phyloP scores from a whole-genome alignment of 1,284 basidiomycete genomes.

The Cutaneotrichosporon cavernicola region DNA sequence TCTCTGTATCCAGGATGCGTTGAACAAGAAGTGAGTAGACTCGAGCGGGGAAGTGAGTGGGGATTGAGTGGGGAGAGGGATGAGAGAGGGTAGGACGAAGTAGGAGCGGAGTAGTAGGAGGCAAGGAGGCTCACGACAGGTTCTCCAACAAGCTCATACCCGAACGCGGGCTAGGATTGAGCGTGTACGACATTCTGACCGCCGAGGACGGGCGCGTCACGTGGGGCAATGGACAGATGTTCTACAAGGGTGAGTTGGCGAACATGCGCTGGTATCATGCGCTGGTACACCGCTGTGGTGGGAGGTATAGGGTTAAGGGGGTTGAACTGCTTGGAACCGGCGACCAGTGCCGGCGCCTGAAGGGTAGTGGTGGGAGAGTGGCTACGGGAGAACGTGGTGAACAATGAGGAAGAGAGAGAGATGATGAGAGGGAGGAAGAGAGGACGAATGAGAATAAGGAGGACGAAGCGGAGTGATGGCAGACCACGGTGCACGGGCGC shows the following conservation, averaged over 20 bases:
- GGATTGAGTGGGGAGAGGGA: not conserved
- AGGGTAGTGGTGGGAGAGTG: not conserved
- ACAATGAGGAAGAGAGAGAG: not conserved
- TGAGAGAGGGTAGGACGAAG: not conserved
- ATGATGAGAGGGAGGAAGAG: not conserved
- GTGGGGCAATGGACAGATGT: conserved; percentile 91
- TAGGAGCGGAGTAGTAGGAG: not conserved
- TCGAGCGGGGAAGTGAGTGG: not conserved
- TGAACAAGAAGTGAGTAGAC: conserved; percentile 51
- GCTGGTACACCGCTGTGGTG: too few species aligned
- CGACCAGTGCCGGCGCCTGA: too few species aligned
- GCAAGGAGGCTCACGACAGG: conserved; percentile 55
- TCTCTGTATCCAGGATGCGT: conserved; percentile 47
- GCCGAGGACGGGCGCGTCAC: conserved; percentile 88
- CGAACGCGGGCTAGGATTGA: conserved; percentile 85
- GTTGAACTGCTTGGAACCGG: too few species aligned
- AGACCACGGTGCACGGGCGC: not conserved
- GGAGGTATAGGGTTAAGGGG: too few species aligned
- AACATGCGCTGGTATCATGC: too few species aligned
- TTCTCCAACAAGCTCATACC: conserved; percentile 92
- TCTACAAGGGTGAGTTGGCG: conserved; percentile 74
- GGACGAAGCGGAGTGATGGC: not conserved
- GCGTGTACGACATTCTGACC: conserved; percentile 79
- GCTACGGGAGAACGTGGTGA: not conserved
- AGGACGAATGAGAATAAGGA: not conserved